Percentiles rank a stretch among this genome's conserved stretches.
Conservation (phyloP, 345 rosid genomes). For the Camelina laxa region DNA sequence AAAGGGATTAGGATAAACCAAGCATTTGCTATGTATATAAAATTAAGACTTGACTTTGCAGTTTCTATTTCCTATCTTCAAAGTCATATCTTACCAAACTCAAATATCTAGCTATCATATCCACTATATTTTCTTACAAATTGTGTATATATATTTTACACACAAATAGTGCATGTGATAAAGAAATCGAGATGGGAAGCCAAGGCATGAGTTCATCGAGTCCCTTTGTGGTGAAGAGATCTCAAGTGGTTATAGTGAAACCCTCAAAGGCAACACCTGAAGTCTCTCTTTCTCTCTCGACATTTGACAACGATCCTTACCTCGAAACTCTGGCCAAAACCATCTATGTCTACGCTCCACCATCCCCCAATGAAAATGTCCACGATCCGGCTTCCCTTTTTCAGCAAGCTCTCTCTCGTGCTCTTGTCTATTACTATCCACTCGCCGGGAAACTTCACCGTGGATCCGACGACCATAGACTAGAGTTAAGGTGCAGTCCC, state of each 20-base stretch:
- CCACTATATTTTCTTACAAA: not conserved
- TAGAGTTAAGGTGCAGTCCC: slow-evolving; percentile 46
- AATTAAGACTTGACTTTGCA: slow-evolving; percentile 42
- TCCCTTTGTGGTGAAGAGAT: slow-evolving; percentile 40
- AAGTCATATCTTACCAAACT: slow-evolving; percentile 47
- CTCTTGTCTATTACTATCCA: slow-evolving; percentile 60
- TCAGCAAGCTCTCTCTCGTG: slow-evolving; percentile 58
- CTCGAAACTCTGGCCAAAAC: slow-evolving; percentile 53
- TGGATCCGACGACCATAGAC: slow-evolving; percentile 46
- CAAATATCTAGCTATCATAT: not conserved
- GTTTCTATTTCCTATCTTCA: slow-evolving; percentile 37
- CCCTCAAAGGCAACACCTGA: slow-evolving; percentile 56
- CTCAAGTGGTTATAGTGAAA: slow-evolving; percentile 45
- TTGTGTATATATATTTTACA: slow-evolving; percentile 15
- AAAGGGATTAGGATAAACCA: slow-evolving; percentile 34
- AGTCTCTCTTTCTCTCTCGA: slow-evolving; percentile 55
- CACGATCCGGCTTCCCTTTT: slow-evolving; percentile 48
- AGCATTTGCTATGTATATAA: slow-evolving; percentile 13
- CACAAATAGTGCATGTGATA: slow-evolving; percentile 4
- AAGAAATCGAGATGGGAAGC: slow-evolving; percentile 29
- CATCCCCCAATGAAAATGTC: not conserved
- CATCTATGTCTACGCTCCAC: slow-evolving; percentile 49
- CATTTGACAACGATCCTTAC: slow-evolving; percentile 58
- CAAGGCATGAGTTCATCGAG: slow-evolving; percentile 29
- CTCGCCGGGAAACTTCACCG: slow-evolving; percentile 65